A percentile compares a stretch with the other conserved stretches of the same genome.
These are phyloP conservation scores for Verticillium zaregamsianum DNA, from an alignment of 2,329 filamentous ascomycete genomes.

Conservation along the genomic window DNA sequence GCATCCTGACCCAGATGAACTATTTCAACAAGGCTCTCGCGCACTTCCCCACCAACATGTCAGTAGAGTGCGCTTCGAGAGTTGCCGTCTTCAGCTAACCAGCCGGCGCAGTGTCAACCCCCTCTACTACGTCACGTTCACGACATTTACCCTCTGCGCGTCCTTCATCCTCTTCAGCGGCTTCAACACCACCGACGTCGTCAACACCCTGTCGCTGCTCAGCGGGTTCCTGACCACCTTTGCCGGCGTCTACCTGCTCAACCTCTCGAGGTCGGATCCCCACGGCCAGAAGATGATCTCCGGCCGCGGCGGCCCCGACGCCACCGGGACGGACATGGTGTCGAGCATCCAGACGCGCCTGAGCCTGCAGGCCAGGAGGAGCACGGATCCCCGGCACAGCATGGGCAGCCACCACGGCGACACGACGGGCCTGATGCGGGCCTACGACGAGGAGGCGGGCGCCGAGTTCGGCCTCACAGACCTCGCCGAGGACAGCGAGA, in stretches of 20 bases:
- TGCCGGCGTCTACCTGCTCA: constrained; percentile 90
- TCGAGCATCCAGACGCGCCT: constrained; percentile 84
- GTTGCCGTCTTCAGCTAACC: neutral
- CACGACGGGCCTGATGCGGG: constrained; percentile 78
- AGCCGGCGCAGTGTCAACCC: constrained; percentile 72
- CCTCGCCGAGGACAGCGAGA: constrained; percentile 72
- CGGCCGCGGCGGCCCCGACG: constrained; percentile 62
- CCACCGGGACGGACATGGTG: constrained; percentile 86
- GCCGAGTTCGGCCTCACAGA: constrained; percentile 73
- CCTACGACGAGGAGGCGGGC: constrained; percentile 80
- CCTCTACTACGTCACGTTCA: constrained; percentile 96
- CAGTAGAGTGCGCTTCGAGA: constrained; percentile 31
- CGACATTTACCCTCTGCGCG: constrained; percentile 86
- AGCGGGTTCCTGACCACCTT: constrained; percentile 95
- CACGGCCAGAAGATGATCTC: constrained; percentile 67
- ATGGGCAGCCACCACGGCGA: constrained; percentile 64
- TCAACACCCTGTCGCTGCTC: constrained; percentile 88
- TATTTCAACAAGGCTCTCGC: constrained; percentile 99
- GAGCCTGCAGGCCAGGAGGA: constrained; percentile 87
- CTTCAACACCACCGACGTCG: constrained; percentile 89
- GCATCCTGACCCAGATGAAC: constrained; percentile 99
- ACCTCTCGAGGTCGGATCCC: constrained; percentile 89
- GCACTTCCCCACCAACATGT: constrained; percentile 97
- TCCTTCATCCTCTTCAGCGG: constrained; percentile 95
- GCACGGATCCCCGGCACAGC: constrained; percentile 61